Base-by-base conservation (phyloP, 2,329 filamentous ascomycete genomes). In the Canariomyces notabilis region DNA sequence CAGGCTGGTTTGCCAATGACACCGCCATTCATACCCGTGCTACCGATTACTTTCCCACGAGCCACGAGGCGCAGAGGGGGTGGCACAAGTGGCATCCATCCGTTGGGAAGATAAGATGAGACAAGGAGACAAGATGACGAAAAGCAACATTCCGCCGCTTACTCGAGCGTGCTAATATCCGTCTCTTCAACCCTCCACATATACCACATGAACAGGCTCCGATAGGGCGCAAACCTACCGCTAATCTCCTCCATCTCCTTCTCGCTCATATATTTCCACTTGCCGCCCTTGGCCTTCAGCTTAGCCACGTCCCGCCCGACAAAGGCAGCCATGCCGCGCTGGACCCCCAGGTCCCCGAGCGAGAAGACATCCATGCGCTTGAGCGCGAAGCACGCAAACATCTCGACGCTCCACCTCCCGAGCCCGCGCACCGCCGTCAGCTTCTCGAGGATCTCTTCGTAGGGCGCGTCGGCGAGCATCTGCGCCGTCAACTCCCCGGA, bases 221-320 rank as follows among this genome's bases (percentile, higher is more conserved):
- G 83, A 67, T 95, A 97, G 3, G 91, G 93, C 48, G 77, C 76
- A 65, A 95, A 98, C 61, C 75, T 80, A 47, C 83, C 85, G 11
- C 88, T 83, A 54, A 88, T 75, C 55, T 89, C 86, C 50, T 85
- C 64, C 93, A 98, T 97, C 50, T 97, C 93, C 62, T 82, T 79
- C 69, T 97, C 93, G 29, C 77, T 79, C 89, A 97, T 95, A 65
- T 97, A 98, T 72, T 97, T 97, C 85, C 89, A 97, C 71, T 97
- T 97, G 36, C 87, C 87, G 23, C 83, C 83, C 20, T 82, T 82
- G 54, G 42, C 42, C 8, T 48, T 96, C 49, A 96, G 69, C 67
- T 91, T 95, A 37, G 73, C 79, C 18, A 97, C 82, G 63, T 97
- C 88, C 49, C 79, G 80, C 1, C 93, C 93, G 38, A 83, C 75